Evolutionary conservation across 495 filamentous ascomycete genomes (phyloP).

Genomic region (Aspergillus bridgeri): DNA sequence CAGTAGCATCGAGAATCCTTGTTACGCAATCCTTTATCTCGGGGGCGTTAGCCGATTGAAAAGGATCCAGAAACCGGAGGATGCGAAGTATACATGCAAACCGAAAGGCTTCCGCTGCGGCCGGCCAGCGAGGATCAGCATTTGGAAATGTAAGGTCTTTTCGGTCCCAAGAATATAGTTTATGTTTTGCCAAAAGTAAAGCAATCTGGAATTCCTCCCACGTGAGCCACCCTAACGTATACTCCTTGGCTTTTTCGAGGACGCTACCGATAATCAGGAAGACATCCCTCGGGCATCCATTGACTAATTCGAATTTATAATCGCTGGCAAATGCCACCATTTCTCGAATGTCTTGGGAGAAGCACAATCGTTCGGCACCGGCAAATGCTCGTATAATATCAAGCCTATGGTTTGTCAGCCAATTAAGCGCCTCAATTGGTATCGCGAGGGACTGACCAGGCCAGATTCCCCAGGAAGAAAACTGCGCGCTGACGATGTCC

Average conservation of each 20-base stretch:
- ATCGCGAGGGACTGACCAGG: conserved; percentile 21
- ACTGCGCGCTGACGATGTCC: conserved; percentile 28
- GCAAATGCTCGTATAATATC: conserved; percentile 40
- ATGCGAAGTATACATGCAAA: conserved; percentile 37
- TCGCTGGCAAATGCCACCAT: conserved; percentile 27
- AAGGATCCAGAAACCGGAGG: conserved; percentile 28
- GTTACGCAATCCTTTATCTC: conserved; percentile 32
- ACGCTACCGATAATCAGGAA: conserved; percentile 33
- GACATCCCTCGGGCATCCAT: conserved; percentile 35
- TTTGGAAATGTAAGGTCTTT: conserved; percentile 25
- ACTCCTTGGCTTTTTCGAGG: conserved; percentile 32
- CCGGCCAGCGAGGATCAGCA: conserved; percentile 28
- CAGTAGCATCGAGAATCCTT: conserved; percentile 29
- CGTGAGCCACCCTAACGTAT: conserved; percentile 21
- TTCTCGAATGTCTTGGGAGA: conserved; percentile 32
- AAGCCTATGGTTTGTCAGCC: conserved; percentile 21
- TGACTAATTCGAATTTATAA: conserved; percentile 34
- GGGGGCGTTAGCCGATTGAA: conserved; percentile 19
- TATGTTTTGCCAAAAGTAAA: conserved; percentile 19
- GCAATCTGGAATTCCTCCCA: conserved; percentile 18
- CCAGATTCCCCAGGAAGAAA: conserved; percentile 38
- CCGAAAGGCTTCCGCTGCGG: conserved; percentile 31
- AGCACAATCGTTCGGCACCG: conserved; percentile 30
- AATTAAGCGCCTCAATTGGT: background rate
- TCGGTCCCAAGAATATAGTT: conserved; percentile 29